Percentiles rank a stretch among this genome's conserved stretches.
These are phyloP conservation scores for Gynandropsis gynandra DNA, from an alignment of 345 rosid genomes.

Conservation along the genomic window DNA sequence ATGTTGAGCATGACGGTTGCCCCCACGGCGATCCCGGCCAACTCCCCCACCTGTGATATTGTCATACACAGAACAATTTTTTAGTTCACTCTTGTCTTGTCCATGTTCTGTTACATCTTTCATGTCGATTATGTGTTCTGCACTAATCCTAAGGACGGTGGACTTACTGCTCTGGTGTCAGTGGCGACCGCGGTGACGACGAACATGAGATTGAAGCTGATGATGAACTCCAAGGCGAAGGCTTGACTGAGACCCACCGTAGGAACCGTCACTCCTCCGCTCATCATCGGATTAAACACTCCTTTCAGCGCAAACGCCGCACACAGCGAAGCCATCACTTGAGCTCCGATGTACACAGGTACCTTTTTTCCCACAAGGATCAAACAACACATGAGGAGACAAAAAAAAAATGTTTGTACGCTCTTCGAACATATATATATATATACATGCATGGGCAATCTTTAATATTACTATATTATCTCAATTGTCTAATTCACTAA, in stretches of 20 bases:
- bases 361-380: too few relatives aligned
- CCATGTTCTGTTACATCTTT: too few relatives aligned
- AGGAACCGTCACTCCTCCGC: conserved; percentile 83
- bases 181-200: conserved; percentile 91
- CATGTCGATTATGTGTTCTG: too few relatives aligned
- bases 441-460: too few relatives aligned
- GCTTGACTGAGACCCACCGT: conserved; percentile 52
- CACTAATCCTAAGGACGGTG: too few relatives aligned
- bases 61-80: neutral
- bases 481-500: too few relatives aligned
- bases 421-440: too few relatives aligned
- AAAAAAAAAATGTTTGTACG: too few relatives aligned
- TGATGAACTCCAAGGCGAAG: conserved; percentile 75
- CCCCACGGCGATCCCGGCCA: conserved; percentile 92
- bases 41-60: conserved; percentile 78
- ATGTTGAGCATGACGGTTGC: conserved; percentile 88
- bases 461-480: too few relatives aligned
- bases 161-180: conserved; percentile 83
- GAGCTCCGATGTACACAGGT: conserved; percentile 65
- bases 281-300: conserved; percentile 57
- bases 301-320: conserved; percentile 68
- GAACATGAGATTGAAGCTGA: conserved; percentile 85
- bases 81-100: neutral
- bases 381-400: too few relatives aligned
- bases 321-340: conserved; percentile 56